Percentiles rank a stretch among this genome's conserved stretches.
phyloP scores from a whole-genome alignment of 352 stramenopile species.

The Phytopythium montanum region DNA sequence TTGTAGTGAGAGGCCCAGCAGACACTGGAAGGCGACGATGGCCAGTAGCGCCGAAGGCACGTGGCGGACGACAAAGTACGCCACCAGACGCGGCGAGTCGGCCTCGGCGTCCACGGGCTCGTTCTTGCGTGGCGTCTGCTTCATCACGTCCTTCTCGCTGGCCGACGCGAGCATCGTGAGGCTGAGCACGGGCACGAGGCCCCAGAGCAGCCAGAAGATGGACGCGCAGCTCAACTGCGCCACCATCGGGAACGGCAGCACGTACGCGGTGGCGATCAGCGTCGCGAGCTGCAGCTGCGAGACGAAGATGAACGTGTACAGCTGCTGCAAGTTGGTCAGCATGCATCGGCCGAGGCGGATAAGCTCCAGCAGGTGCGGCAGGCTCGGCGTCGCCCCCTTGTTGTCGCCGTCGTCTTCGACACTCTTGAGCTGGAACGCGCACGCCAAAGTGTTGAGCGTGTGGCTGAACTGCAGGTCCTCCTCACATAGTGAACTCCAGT shows the following conservation, averaged over 20 bases:
- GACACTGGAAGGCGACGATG: conserved; percentile 64
- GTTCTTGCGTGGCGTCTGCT: conserved; percentile 84
- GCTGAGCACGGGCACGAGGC: conserved; percentile 70
- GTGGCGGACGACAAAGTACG: conserved; percentile 73
- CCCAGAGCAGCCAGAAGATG: conserved; percentile 84
- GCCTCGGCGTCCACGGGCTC: conserved; percentile 59
- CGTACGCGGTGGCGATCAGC: conserved; percentile 60
- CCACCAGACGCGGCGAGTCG: conserved; percentile 47
- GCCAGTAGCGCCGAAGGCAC: conserved; percentile 54
- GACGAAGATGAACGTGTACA: conserved; percentile 84
- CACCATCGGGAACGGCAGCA: conserved; percentile 72
- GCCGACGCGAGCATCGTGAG: conserved; percentile 75
- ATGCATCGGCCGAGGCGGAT: conserved; percentile 73
- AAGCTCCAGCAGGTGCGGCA: conserved; percentile 75
- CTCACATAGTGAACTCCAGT: conserved; percentile 49
- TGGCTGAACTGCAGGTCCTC: conserved; percentile 82
- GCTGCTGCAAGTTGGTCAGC: conserved; percentile 84
- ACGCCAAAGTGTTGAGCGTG: conserved; percentile 79
- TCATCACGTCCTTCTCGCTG: conserved; percentile 75
- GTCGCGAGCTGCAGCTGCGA: conserved; percentile 80
- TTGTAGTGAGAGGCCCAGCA: conserved; percentile 65
- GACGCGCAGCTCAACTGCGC: conserved; percentile 70
- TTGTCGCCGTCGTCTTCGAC: conserved; percentile 22
- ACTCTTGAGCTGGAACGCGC: conserved; percentile 64
- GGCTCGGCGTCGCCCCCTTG: conserved; percentile 32